Evolutionary conservation across 2,329 filamentous ascomycete genomes (phyloP).

Genomic region (Myriosclerotinia scirpicola): DNA sequence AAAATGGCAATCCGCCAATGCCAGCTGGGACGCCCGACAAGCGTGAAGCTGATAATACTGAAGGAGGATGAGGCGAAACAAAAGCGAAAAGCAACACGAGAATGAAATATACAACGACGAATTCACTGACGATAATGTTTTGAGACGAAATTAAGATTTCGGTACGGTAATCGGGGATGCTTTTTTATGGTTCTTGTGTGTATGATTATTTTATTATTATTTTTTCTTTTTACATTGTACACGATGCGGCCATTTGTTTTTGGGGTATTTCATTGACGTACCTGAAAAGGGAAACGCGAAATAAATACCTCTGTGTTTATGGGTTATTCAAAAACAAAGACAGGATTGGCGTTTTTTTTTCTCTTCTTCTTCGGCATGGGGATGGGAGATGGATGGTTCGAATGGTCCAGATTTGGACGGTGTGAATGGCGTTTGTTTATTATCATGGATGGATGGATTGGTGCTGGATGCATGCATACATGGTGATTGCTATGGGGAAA

Average conservation of each 20-base stretch:
- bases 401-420: conserved; percentile 5
- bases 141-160: conserved; percentile 25
- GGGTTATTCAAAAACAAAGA: conserved; percentile 21
- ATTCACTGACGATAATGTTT: conserved; percentile 24
- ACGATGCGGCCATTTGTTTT: conserved; percentile 15
- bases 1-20: conserved; percentile 37
- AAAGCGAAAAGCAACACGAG: conserved; percentile 5
- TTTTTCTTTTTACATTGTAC: conserved; percentile 24
- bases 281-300: conserved; percentile 9
- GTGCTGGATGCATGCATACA: conserved; percentile 11
- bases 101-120: conserved; percentile 15
- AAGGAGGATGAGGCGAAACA: conserved; percentile 6
- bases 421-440: conserved; percentile 7
- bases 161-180: conserved; percentile 17
- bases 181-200: conserved; percentile 23
- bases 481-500: conserved; percentile 15
- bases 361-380: conserved; percentile 12
- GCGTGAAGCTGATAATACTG: conserved; percentile 16
- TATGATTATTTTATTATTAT: conserved; percentile 27
- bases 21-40: conserved; percentile 23
- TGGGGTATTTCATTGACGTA: conserved; percentile 3
- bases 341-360: conserved; percentile 9
- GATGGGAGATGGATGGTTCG: conserved; percentile 10
- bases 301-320: conserved; percentile 24
- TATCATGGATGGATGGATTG: neutral